Conservation (phyloP, 306 rosid genomes). For the Psophocarpus tetragonolobus region DNA sequence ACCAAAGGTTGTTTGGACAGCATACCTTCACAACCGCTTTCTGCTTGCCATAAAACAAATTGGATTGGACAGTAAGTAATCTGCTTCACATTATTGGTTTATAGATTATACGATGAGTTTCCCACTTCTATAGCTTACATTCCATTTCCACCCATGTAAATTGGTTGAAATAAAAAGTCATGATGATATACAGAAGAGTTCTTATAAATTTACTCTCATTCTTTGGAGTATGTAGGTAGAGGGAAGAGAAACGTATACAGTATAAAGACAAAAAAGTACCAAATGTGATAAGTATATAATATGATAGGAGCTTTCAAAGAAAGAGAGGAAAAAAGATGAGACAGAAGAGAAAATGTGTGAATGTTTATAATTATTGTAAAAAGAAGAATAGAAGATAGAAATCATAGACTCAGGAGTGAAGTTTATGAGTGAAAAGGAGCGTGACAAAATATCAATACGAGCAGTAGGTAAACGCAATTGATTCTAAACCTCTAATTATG, state of each 20-base stretch:
- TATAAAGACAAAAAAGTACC: neutral
- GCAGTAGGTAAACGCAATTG: neutral
- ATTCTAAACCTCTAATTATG: neutral
- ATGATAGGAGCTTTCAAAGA: neutral
- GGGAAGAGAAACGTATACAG: neutral
- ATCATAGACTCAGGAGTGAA: neutral
- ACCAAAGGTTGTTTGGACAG: conserved; percentile 65
- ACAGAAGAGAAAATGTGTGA: neutral
- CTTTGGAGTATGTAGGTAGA: neutral
- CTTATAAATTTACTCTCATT: neutral
- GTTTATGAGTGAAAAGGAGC: neutral
- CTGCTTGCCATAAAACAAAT: conserved; percentile 55
- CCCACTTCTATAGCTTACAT: neutral
- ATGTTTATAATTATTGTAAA: neutral
- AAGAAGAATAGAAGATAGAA: neutral
- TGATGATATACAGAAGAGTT: neutral
- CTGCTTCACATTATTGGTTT: neutral
- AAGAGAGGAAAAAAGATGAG: neutral
- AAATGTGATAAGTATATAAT: neutral
- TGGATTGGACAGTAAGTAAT: conserved; percentile 62
- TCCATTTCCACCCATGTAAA: neutral
- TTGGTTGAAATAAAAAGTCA: neutral
- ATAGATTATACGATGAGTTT: neutral
- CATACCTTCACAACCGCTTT: conserved; percentile 64
- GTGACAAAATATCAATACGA: neutral